Percentiles rank a stretch among this genome's conserved stretches.
phyloP scores from a whole-genome alignment of 163 green algal genomes.

The Volvox carteri region DNA sequence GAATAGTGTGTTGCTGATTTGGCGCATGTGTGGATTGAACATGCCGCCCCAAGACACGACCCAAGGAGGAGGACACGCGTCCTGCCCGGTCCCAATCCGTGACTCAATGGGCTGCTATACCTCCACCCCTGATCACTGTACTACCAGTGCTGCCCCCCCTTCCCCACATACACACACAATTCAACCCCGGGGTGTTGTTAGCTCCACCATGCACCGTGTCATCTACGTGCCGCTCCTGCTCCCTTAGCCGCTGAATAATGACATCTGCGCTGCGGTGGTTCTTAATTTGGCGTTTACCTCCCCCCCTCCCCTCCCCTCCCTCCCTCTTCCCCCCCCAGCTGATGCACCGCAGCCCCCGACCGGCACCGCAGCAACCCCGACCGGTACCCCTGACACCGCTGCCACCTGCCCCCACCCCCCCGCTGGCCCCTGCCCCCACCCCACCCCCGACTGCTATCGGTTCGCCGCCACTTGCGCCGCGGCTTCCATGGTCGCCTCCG shows the following conservation, averaged over 20 bases:
- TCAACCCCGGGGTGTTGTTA: neutral
- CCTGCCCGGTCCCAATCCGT: too few species aligned
- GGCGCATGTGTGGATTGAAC: too few species aligned
- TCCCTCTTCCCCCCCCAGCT: neutral
- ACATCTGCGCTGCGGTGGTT: neutral
- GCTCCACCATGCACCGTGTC: neutral
- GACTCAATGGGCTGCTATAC: too few species aligned
- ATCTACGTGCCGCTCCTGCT: neutral
- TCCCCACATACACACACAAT: neutral
- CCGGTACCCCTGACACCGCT: neutral
- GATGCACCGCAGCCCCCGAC: neutral
- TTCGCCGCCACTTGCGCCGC: neutral
- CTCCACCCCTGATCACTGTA: neutral
- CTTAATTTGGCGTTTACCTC: too few species aligned
- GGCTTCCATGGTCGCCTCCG: conserved; percentile 52
- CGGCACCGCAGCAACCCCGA: neutral
- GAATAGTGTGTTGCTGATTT: too few species aligned
- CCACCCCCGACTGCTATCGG: neutral
- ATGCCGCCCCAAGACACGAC: too few species aligned
- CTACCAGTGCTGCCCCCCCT: neutral
- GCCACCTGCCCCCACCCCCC: neutral
- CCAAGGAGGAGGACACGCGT: too few species aligned
- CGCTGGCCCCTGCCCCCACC: neutral
- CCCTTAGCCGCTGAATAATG: too few species aligned
- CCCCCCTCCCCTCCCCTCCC: neutral